Base-by-base conservation (phyloP, 805 yeast genomes). In the Pichia occidentalis region DNA sequence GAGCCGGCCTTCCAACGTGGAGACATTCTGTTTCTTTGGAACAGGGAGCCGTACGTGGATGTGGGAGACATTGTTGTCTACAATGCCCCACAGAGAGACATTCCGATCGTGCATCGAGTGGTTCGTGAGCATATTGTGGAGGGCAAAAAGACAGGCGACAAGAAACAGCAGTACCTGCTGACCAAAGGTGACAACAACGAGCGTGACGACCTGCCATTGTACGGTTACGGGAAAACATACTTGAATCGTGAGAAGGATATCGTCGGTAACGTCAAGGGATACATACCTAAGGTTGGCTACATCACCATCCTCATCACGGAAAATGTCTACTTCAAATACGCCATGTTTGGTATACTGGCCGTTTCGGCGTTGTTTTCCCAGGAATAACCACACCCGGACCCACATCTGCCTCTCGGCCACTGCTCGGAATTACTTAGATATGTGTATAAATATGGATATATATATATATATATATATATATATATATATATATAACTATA, bases 1-100 rank as follows among this genome's bases (percentile, higher is more conserved):
- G 98, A 92, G 59, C 98, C 98, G 2, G 98, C 98, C 2, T 92
- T 92, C 71, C 97, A 92, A 63, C 75, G 98, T 63, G 98, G 98
- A 35, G 98, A 92, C 57, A 80, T 92, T 13, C 64, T 92, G 44
- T 80, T 92, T 52, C 66, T 92, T 40, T 88, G 95, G 95, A 92
- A 92, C 61, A 70, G 97, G 48, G 77, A 81, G 39, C 53, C 63
- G 16, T 57, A 60, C 22, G 76, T 79, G 16, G 65, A 74, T 32
- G 92, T 88, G 1, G 98, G 98, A 17, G 98, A 92, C 52, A 70
- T 92, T 18, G 97, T 92, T 11, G 97, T 92, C 5, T 92, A 92
- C 56, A 87, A 92, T 51, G 73, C 87, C 13, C 70, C 71, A 35
- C 83, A 79, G 5, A 77, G 85, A 54, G 66, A 75, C 14, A 88